A percentile compares a stretch with the other conserved stretches of the same genome.
phyloP scores from a whole-genome alignment of 257 asterid species.

The Euphrasia confusa region DNA sequence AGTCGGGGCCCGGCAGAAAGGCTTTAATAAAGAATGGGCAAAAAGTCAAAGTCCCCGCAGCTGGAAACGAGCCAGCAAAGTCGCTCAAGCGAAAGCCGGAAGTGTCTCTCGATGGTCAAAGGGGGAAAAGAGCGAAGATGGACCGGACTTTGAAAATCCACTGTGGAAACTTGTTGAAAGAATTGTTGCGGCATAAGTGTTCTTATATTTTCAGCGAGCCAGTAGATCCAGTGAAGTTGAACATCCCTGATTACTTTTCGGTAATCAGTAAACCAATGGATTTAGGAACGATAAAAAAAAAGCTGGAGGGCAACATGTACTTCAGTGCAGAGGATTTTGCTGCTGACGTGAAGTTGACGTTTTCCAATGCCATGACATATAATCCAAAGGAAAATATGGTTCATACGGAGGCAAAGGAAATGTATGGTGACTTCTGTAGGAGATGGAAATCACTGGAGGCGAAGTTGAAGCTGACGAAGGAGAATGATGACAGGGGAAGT shows the following conservation, averaged over 20 bases:
- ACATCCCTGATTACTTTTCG: slow-evolving; percentile 69
- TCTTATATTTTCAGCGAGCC: slow-evolving; percentile 51
- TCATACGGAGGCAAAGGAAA: slow-evolving; percentile 47
- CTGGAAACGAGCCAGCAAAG: slow-evolving; percentile 21
- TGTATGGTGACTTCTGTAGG: slow-evolving; percentile 39
- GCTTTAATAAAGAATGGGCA: slow-evolving; percentile 19
- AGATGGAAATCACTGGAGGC: slow-evolving; percentile 54
- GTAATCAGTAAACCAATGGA: slow-evolving; percentile 74
- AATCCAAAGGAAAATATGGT: slow-evolving; percentile 52
- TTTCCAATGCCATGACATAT: slow-evolving; percentile 67
- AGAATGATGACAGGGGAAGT: slow-evolving; percentile 22
- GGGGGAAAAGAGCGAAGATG: slow-evolving; percentile 48
- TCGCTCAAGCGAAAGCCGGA: slow-evolving; percentile 50
- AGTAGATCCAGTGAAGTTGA: slow-evolving; percentile 66
- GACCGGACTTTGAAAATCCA: slow-evolving; percentile 46
- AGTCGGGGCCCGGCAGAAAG: slow-evolving; percentile 22
- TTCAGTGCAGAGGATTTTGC: slow-evolving; percentile 54
- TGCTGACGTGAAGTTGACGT: slow-evolving; percentile 65
- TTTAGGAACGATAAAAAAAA: slow-evolving; percentile 63
- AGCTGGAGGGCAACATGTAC: slow-evolving; percentile 49
- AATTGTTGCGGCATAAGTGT: slow-evolving; percentile 37
- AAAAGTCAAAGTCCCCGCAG: not conserved
- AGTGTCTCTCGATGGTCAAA: slow-evolving; percentile 27
- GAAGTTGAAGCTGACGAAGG: slow-evolving; percentile 31
- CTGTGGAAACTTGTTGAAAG: slow-evolving; percentile 44